A percentile compares a stretch with the other conserved stretches of the same genome.
Evolutionary conservation across 176 grass and related monocot genomes (phyloP).

Genomic region (Eleusine coracana): DNA sequence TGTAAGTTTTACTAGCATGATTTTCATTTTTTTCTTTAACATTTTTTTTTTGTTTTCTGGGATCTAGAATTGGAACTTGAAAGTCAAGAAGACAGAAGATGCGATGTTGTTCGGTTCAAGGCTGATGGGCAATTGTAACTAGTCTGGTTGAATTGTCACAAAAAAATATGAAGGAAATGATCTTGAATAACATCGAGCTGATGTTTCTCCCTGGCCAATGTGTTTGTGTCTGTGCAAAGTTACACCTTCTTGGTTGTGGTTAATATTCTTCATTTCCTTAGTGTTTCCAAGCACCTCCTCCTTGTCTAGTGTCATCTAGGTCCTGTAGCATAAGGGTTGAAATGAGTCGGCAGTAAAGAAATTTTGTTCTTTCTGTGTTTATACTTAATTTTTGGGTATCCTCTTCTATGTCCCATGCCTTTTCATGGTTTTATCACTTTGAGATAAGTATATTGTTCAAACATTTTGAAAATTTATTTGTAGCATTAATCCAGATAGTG

Average conservation of each 20-base stretch:
- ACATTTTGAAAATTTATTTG: slow-evolving; percentile 35
- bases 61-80: slow-evolving; percentile 31
- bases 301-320: slow-evolving; percentile 49
- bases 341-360: slow-evolving; percentile 46
- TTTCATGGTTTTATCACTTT: slow-evolving; percentile 26
- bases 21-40: not conserved
- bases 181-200: slow-evolving; percentile 54
- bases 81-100: slow-evolving; percentile 41
- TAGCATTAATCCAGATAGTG: not conserved
- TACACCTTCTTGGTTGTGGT: slow-evolving; percentile 45
- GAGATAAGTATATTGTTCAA: slow-evolving; percentile 23
- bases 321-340: slow-evolving; percentile 59
- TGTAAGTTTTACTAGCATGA: not conserved
- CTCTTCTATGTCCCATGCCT: not conserved
- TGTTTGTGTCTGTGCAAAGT: slow-evolving; percentile 47
- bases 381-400: slow-evolving; percentile 31
- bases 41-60: not conserved
- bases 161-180: slow-evolving; percentile 31
- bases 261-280: slow-evolving; percentile 42
- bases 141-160: slow-evolving; percentile 36
- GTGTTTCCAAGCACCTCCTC: slow-evolving; percentile 16
- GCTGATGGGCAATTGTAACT: slow-evolving; percentile 44
- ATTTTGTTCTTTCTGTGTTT: slow-evolving; percentile 47
- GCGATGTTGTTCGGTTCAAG: slow-evolving; percentile 32
- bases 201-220: slow-evolving; percentile 39